Evolutionary conservation across 1,139 yeast genomes (phyloP).

Genomic region (Pneumocystis murina): DNA sequence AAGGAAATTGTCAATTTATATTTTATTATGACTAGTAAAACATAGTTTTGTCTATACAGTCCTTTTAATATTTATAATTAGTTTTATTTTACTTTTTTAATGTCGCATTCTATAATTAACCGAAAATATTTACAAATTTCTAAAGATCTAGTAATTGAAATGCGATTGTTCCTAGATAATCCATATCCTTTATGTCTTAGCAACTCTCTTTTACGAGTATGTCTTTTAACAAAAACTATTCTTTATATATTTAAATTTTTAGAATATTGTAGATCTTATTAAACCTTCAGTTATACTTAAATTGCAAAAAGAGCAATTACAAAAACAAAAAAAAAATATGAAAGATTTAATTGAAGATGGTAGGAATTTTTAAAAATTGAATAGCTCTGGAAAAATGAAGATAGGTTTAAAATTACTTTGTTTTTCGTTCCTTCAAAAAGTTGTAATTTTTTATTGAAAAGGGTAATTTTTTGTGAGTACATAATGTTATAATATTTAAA

Average conservation of each 20-base stretch:
- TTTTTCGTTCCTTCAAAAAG: background rate
- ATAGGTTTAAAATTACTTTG: conserved; percentile 5
- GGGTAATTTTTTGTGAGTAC: background rate
- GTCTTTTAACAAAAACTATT: background rate
- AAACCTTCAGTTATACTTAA: conserved; percentile 7
- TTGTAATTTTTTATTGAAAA: background rate
- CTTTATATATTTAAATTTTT: background rate
- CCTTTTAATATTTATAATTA: background rate
- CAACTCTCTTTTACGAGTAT: conserved; percentile 1
- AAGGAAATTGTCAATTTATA: too few species aligned
- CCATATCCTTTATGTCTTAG: conserved; percentile 1
- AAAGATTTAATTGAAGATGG: conserved; percentile 6
- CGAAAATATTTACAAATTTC: conserved; percentile 9
- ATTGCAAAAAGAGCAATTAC: conserved; percentile 6
- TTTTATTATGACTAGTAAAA: too few species aligned
- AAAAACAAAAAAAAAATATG: conserved; percentile 1
- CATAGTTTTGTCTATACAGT: background rate
- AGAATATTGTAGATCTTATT: background rate
- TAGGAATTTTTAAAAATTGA: background rate
- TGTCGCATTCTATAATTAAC: background rate
- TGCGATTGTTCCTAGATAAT: conserved; percentile 3
- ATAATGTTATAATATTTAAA: background rate
- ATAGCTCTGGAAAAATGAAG: background rate
- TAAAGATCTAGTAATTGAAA: conserved; percentile 3
- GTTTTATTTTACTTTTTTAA: background rate